Evolutionary conservation across 1,284 basidiomycete species (phyloP).

Genomic region (Ceratobasidium papillatum): DNA sequence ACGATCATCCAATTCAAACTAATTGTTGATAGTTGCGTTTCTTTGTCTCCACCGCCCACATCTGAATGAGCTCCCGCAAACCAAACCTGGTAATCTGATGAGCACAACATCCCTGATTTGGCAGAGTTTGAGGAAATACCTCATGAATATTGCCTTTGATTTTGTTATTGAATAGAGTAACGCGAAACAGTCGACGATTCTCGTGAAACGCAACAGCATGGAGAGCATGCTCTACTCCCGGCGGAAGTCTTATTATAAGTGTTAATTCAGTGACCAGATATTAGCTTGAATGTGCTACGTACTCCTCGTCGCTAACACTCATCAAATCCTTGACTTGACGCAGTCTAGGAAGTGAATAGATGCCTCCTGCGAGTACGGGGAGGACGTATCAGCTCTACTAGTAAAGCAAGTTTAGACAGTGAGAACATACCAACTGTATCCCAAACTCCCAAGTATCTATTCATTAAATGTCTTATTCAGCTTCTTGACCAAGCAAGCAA

Average conservation of each 20-base stretch:
- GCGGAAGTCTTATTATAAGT: constrained; percentile 2
- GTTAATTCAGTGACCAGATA: no score
- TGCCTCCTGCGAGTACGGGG: background rate
- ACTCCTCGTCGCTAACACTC: constrained; percentile 13
- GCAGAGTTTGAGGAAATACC: background rate
- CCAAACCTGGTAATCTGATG: constrained; percentile 16
- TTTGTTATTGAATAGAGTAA: constrained; percentile 25
- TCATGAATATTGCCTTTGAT: background rate
- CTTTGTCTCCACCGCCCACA: constrained; percentile 38
- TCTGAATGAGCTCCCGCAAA: constrained; percentile 41
- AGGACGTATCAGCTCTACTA: background rate
- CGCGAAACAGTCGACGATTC: constrained; percentile 21
- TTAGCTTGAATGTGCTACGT: no score
- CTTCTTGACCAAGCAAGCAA: background rate
- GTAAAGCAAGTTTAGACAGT: no score
- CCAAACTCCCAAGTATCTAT: constrained; percentile 32
- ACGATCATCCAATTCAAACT: constrained; percentile 43
- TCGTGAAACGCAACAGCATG: constrained; percentile 41
- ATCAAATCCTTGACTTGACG: constrained; percentile 9
- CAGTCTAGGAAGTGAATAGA: constrained; percentile 3
- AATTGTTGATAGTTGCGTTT: constrained; percentile 31
- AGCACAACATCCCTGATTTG: background rate
- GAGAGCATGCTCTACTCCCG: constrained; percentile 33
- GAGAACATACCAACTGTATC: constrained; percentile 30
- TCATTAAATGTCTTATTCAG: background rate